A percentile compares a stretch with the other conserved stretches of the same genome.
These are phyloP conservation scores for Juglanconis juglandina DNA, from an alignment of 2,329 filamentous ascomycete genomes.

Conservation along the genomic window DNA sequence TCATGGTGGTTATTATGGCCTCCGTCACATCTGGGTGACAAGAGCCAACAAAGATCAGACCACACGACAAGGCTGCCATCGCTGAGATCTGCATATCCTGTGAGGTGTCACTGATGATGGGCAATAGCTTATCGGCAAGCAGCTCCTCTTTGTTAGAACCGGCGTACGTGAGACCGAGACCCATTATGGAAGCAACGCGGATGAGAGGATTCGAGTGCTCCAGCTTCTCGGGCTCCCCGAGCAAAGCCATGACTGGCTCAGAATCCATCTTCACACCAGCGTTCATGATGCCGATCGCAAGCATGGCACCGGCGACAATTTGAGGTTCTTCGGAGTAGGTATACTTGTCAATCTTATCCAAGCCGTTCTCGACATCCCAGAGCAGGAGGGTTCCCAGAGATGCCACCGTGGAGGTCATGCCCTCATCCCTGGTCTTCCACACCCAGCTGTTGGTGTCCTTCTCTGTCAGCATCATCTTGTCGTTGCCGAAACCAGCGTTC, in stretches of 20 bases:
- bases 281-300: slow-evolving; percentile 94
- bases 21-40: slow-evolving; percentile 88
- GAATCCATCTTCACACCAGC: slow-evolving; percentile 85
- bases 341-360: slow-evolving; percentile 93
- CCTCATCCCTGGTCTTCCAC: slow-evolving; percentile 98
- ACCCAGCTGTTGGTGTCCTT: slow-evolving; percentile 91
- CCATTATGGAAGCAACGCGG: slow-evolving; percentile 87
- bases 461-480: slow-evolving; percentile 96
- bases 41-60: slow-evolving; percentile 88
- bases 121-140: slow-evolving; percentile 72
- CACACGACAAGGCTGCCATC: slow-evolving; percentile 88
- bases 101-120: slow-evolving; percentile 79
- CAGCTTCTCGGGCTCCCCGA: slow-evolving; percentile 77
- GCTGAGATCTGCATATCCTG: slow-evolving; percentile 94
- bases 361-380: slow-evolving; percentile 88
- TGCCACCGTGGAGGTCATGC: slow-evolving; percentile 94
- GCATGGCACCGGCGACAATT: slow-evolving; percentile 85
- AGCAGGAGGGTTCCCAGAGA: slow-evolving; percentile 87
- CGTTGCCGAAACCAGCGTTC: slow-evolving; percentile 90
- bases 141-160: slow-evolving; percentile 89
- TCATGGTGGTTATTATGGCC: slow-evolving; percentile 84
- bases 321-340: slow-evolving; percentile 77
- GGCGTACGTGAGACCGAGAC: slow-evolving; percentile 88
- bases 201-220: slow-evolving; percentile 74
- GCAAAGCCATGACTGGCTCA: slow-evolving; percentile 82